Base-by-base conservation (phyloP, 2,329 filamentous ascomycete species). In the Xylariaceae sp. region DNA sequence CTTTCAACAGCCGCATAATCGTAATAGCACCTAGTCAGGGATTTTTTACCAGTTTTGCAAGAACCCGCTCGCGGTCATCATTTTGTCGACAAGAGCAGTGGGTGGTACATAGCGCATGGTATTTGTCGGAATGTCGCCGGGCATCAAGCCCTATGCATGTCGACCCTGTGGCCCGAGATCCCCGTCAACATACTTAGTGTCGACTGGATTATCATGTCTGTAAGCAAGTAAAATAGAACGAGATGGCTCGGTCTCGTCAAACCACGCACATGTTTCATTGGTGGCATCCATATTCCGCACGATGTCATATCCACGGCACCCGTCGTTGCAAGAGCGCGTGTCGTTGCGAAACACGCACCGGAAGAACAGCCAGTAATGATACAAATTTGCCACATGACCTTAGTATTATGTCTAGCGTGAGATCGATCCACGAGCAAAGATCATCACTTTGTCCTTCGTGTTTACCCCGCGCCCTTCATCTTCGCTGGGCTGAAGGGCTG, bases 171-270 rank as follows among this genome's bases (percentile, higher is more conserved):
- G 10, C 10, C 33, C 33, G 33, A 36, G 14, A 36, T 36, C 10
- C 10, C 33, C 10, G 33, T 36, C 33, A n/a, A 36, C 33, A n/a
- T 36, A 36, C 10, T 36, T 36, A 10, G 33, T 3, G 69, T 58
- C 9, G 68, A 67, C 1, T 66, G 55, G 5, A 78, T 65, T 7
- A 80, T 58, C 0, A 69, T 57, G 3, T 69, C 62, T 47, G 73
- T 73, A 33, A 81, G 64, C 1, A 79, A 69, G 31, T 77, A 69
- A 58, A 78, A 75, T n/a, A 81, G 68, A 0, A 80, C 67, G 64
- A 80, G 81, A 41, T 41, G 39, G 11, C 39, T 45, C 59, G 6
- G 59, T 53, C 9, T 61, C 56, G 19, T 66, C 56, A 16, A 70
- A 56, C 1, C 64, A 59, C 6, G 57, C 63, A 6, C 71, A 55